Conservation (phyloP, 2,329 filamentous ascomycete genomes). For the Metarhizium robertsii region DNA sequence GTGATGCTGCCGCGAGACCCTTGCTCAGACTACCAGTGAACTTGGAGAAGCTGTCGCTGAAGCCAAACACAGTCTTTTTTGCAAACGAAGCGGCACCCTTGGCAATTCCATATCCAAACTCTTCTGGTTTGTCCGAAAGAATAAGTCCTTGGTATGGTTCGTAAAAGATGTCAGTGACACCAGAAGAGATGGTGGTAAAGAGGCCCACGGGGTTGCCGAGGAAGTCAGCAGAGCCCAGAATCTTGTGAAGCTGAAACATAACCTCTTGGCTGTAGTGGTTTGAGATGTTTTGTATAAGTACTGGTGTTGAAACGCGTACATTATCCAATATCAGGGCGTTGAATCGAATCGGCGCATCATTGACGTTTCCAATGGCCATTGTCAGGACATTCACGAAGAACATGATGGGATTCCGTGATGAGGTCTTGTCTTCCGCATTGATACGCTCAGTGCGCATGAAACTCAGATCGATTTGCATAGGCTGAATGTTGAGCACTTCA, state of each 20-base stretch:
- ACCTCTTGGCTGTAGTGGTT: slow-evolving; percentile 97
- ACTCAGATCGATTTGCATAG: slow-evolving; percentile 94
- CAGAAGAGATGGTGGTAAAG: slow-evolving; percentile 97
- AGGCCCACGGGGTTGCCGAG: slow-evolving; percentile 93
- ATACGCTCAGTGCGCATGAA: slow-evolving; percentile 95
- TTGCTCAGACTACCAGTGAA: slow-evolving; percentile 97
- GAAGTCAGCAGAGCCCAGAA: slow-evolving; percentile 94
- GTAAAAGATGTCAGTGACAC: slow-evolving; percentile 97
- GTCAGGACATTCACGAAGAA: slow-evolving; percentile 98
- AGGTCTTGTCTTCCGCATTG: slow-evolving; percentile 91
- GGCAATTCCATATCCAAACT: slow-evolving; percentile 88
- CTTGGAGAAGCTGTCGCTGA: slow-evolving; percentile 95
- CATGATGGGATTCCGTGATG: slow-evolving; percentile 89
- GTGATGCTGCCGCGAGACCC: slow-evolving; percentile 84
- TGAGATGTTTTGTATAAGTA: slow-evolving; percentile 76
- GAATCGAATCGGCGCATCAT: slow-evolving; percentile 88
- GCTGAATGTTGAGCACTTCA: slow-evolving; percentile 91
- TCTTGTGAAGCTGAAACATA: slow-evolving; percentile 92
- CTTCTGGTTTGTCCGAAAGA: slow-evolving; percentile 89
- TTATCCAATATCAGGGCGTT: slow-evolving; percentile 95
- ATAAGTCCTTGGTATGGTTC: slow-evolving; percentile 97
- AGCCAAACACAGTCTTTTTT: slow-evolving; percentile 96
- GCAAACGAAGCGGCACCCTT: slow-evolving; percentile 95
- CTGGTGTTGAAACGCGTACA: slow-evolving; percentile 76
- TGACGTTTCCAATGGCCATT: slow-evolving; percentile 98